Evolutionary conservation across 2,329 filamentous ascomycete species (phyloP).

Genomic region (Penicillium sp.): DNA sequence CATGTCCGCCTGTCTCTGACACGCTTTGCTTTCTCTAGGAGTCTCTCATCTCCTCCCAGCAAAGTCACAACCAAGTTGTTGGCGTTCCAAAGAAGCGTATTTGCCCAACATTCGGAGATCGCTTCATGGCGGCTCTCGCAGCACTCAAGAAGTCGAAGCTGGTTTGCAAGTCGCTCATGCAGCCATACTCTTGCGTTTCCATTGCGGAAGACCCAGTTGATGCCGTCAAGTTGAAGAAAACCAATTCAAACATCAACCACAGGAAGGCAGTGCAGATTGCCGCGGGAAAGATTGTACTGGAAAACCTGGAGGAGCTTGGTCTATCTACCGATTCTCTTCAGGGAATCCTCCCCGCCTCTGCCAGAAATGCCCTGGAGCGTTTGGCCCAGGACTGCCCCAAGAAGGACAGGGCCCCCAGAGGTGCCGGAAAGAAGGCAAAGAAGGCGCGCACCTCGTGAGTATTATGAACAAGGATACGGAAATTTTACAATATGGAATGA

Average conservation of each 20-base stretch:
- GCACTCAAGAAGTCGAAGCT: neutral
- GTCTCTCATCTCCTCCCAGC: neutral
- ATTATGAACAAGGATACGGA: no score
- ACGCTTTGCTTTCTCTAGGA: neutral
- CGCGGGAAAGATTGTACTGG: neutral
- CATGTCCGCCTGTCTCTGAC: neutral
- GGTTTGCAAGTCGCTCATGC: neutral
- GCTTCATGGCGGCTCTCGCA: neutral
- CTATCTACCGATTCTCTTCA: no score
- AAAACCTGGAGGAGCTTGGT: neutral
- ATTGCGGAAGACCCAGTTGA: neutral
- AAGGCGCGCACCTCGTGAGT: no score
- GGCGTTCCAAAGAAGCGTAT: neutral
- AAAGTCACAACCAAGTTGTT: neutral
- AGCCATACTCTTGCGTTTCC: neutral
- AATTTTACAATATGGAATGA: no score
- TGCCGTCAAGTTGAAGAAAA: neutral
- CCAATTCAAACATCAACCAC: slow-evolving; percentile 6
- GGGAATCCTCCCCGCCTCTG: no score
- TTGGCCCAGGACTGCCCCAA: no score
- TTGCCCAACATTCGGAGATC: neutral
- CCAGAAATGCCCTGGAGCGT: no score
- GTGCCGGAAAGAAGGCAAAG: no score
- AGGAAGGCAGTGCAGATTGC: neutral
- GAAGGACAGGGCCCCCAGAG: no score